These are phyloP conservation scores for Rutstroemia sp. DNA, from an alignment of 2,329 filamentous ascomycete species.

Conservation along the genomic window DNA sequence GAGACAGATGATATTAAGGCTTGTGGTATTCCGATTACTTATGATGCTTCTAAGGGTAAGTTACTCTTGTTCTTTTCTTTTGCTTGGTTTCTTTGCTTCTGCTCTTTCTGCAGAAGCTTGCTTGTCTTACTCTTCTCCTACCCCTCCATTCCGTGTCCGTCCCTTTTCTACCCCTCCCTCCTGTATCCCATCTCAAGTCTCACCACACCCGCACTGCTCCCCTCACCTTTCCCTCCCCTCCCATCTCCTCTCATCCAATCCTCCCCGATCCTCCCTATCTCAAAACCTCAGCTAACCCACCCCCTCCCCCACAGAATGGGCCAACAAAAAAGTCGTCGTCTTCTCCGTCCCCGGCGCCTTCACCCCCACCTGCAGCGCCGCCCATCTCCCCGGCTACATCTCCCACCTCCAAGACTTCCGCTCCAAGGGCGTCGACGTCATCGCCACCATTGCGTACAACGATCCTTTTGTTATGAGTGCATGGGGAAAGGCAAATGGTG, in stretches of 20 bases:
- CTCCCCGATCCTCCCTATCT: neutral
- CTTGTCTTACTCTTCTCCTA: neutral
- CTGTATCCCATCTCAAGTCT: neutral
- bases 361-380: slow-evolving; percentile 61
- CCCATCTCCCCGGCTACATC: slow-evolving; percentile 63
- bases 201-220: neutral
- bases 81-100: too few species aligned
- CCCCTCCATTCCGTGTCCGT: neutral
- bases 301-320: slow-evolving; percentile 41
- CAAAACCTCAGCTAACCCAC: slow-evolving; percentile 2
- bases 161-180: neutral
- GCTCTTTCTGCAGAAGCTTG: too few species aligned
- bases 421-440: slow-evolving; percentile 59
- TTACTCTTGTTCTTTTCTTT: neutral
- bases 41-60: slow-evolving; percentile 68
- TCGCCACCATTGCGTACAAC: slow-evolving; percentile 61
- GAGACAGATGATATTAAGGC: slow-evolving; percentile 62
- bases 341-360: slow-evolving; percentile 64
- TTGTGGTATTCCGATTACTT: slow-evolving; percentile 72
- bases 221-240: neutral
- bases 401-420: slow-evolving; percentile 51
- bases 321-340: slow-evolving; percentile 63
- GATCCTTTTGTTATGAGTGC: slow-evolving; percentile 66
- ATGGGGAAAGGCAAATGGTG: slow-evolving; percentile 63
- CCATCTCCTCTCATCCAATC: neutral